A percentile compares a stretch with the other conserved stretches of the same genome.
Conservation (phyloP, 805 yeast species). For the Dipodascus geniculatus region DNA sequence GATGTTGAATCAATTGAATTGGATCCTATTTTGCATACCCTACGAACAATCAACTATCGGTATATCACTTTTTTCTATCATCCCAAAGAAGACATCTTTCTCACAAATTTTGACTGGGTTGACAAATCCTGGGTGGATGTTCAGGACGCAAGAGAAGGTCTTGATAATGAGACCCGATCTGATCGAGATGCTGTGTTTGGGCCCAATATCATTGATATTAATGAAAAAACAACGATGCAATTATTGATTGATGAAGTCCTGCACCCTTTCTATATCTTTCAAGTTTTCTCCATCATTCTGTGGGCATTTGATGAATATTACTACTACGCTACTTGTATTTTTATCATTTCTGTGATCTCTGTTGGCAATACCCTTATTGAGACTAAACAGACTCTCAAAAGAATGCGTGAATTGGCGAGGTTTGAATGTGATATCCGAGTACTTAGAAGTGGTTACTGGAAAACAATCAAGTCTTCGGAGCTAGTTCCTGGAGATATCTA, state of each 20-base stretch:
- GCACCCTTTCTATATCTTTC: slow-evolving; percentile 94
- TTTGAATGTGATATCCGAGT: slow-evolving; percentile 78
- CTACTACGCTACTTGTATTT: slow-evolving; percentile 88
- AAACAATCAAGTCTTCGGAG: slow-evolving; percentile 58
- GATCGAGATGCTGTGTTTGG: slow-evolving; percentile 71
- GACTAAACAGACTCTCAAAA: slow-evolving; percentile 60
- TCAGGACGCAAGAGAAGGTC: slow-evolving; percentile 44
- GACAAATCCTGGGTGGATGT: slow-evolving; percentile 66
- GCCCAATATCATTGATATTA: slow-evolving; percentile 58
- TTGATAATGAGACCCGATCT: slow-evolving; percentile 54
- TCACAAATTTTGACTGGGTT: slow-evolving; percentile 77
- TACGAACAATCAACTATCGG: slow-evolving; percentile 68
- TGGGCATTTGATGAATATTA: slow-evolving; percentile 92
- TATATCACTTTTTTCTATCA: slow-evolving; percentile 74
- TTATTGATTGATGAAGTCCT: slow-evolving; percentile 76
- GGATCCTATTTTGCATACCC: slow-evolving; percentile 58
- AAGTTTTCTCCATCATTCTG: slow-evolving; percentile 77
- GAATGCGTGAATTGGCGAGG: slow-evolving; percentile 62
- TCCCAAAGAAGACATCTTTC: slow-evolving; percentile 79
- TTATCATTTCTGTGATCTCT: slow-evolving; percentile 72
- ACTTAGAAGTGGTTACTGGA: slow-evolving; percentile 90
- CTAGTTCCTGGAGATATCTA: slow-evolving; percentile 94
- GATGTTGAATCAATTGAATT: slow-evolving; percentile 24
- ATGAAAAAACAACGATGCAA: slow-evolving; percentile 53
- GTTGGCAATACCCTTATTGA: slow-evolving; percentile 75